Evolutionary conservation across 768 basidiomycete genomes (phyloP), one percentile per base, ranked within the genome.

Genomic region (Tulasnella sp.): DNA sequence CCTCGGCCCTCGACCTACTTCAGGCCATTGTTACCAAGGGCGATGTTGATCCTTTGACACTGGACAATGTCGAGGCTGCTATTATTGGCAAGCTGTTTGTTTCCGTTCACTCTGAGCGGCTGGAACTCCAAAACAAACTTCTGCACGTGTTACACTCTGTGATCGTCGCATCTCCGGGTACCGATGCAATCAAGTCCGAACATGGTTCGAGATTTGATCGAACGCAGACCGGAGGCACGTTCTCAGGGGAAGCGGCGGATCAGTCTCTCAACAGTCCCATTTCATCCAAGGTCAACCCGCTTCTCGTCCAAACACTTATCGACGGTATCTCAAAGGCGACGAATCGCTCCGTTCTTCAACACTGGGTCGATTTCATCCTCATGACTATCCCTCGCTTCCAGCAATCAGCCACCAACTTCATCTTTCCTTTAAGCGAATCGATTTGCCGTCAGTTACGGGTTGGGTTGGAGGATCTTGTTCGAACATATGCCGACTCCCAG

Each of bases 361-460:
- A 98, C 82, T 99, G 97, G 97, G 88, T 99, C 38, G 97, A 99
- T 84, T 99, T 99, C 84, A 88, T 98, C 80, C 89, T 97, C 77
- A 94, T 94, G 91, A 94, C 95, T 0, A 86, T 97, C 24, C 92
- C 95, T 5, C 94, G 95, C 82, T 94, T 96, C 83, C 92, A 93
- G 79, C 91, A 91, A 27, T 87, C 90, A 2, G 86, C 94, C 1
- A 90, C 92, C 75, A 87, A 88, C 14, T 88, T 92, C 46, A 87
- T 97, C 34, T 86, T 89, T 3, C 92, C 95, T 2, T 87, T 99
- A 39, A 92, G 89, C 80, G 95, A 95, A 80, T 93, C 94, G 82
- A 84, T 97, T 80, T 93, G 93, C 83, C 87, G 88, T 56, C 94
- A 95, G 81, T 85, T 97, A 36, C 87, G 88, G 21, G 83, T 84